Evolutionary conservation across 306 rosid species (phyloP), one percentile per base, ranked within the genome.

Genomic region (Cicer bijugum): DNA sequence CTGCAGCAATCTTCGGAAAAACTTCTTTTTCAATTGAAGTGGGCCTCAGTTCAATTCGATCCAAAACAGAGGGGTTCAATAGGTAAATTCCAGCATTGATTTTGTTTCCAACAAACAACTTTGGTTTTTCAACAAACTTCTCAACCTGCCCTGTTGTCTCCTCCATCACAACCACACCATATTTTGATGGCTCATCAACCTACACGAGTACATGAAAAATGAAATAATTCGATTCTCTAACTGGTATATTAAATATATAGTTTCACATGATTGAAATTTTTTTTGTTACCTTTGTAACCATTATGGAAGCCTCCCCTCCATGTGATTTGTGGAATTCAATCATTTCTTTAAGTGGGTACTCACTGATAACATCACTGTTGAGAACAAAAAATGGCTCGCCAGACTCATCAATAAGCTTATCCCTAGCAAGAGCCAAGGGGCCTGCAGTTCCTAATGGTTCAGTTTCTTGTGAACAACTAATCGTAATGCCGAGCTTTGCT

Each of bases 21-120:
- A 95, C 89, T 82, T 95, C 99, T 78, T 95, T 95, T 88, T 95
- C 99, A n/a, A 95, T 95, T 52, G 99, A 95, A 40, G 99, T 95
- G 44, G 99, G 99, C 85, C 87, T 88, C 85, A 92, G 86, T 78
- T 95, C 81, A 63, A 95, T 95, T 71, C 91, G 83, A 75, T 92
- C 93, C 79, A 95, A 86, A 80, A 95, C 97, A 51, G 97, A 85
- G 38, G 99, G 97, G 78, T 85, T 89, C 85, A 95, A 16, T 63
- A 95, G 81, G 82, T 95, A 95, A 70, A 95, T 87, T 81, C 99
- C 99, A 42, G 99, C 99, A 87, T 95, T 95, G 81, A 95, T 95
- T 82, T 95, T 95, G 89, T 95, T 95, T 33, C 99, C 99, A 58
- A 95, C 99, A 83, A 95, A 95, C 64, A 95, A 60, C 81, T 95